Evolutionary conservation across 2,329 filamentous ascomycete species (phyloP).

Genomic region (Periconia sp.): DNA sequence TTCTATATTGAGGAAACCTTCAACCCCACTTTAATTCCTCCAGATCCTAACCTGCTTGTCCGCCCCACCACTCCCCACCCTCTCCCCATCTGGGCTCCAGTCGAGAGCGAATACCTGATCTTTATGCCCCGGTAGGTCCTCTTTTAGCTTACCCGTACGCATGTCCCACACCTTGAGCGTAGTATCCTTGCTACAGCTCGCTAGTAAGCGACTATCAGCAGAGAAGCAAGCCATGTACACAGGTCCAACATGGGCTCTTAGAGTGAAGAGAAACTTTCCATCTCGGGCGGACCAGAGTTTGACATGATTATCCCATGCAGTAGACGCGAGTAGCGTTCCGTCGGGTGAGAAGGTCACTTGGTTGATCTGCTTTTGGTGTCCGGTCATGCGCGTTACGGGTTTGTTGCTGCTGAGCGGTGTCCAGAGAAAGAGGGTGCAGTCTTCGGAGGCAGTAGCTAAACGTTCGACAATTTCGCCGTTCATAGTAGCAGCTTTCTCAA

Average conservation of each 20-base stretch:
- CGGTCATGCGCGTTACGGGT: conserved; percentile 84
- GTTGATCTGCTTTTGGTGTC: conserved; percentile 96
- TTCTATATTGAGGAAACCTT: no score
- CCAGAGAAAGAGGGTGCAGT: conserved; percentile 97
- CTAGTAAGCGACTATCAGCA: conserved; percentile 86
- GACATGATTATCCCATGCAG: conserved; percentile 92
- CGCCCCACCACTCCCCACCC: conserved; percentile 89
- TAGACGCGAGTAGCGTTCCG: conserved; percentile 83
- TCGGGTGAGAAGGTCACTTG: conserved; percentile 95
- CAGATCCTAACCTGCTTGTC: conserved; percentile 78
- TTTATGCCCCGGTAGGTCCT: conserved; percentile 86
- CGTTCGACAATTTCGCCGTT: conserved; percentile 80
- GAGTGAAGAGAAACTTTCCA: conserved; percentile 79
- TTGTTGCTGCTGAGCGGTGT: conserved; percentile 78
- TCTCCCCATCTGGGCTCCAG: conserved; percentile 90
- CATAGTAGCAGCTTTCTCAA: conserved; percentile 81
- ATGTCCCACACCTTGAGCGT: conserved; percentile 97
- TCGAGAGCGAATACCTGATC: conserved; percentile 95
- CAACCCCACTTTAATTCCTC: conserved; percentile 62
- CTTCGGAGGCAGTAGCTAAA: conserved; percentile 88
- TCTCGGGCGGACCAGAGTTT: conserved; percentile 87
- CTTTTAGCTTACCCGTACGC: conserved; percentile 77
- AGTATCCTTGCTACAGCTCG: conserved; percentile 88
- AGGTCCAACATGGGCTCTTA: conserved; percentile 87
- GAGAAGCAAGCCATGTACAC: conserved; percentile 95